Percentiles rank a stretch among this genome's conserved stretches.
Evolutionary conservation across 805 yeast species (phyloP).

Genomic region (Blastobotrys americana): DNA sequence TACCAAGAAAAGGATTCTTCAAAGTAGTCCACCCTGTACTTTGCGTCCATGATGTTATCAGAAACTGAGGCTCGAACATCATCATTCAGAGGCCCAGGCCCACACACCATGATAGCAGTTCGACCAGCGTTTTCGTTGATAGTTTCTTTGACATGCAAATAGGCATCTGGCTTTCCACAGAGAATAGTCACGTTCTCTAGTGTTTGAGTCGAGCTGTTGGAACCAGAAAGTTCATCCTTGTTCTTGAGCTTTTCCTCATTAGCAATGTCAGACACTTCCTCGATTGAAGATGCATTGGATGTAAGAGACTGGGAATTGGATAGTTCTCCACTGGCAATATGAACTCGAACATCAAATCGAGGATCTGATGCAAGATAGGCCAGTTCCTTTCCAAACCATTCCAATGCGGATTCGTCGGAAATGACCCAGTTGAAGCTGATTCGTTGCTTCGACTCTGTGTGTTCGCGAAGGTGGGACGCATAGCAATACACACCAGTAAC

Average conservation of each 20-base stretch:
- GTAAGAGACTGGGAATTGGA: not conserved
- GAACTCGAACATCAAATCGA: slow-evolving; percentile 4
- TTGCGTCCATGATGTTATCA: slow-evolving; percentile 33
- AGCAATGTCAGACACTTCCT: not conserved
- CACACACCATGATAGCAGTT: slow-evolving; percentile 50
- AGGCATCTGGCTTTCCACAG: not conserved
- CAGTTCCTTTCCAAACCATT: slow-evolving; percentile 43
- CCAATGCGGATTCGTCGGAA: slow-evolving; percentile 43
- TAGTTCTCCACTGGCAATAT: not conserved
- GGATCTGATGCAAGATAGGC: slow-evolving; percentile 21
- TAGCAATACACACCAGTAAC: slow-evolving; percentile 46
- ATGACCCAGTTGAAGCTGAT: slow-evolving; percentile 55
- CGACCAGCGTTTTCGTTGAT: not conserved
- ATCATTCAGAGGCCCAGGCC: slow-evolving; percentile 55
- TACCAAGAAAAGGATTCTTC: slow-evolving; percentile 71
- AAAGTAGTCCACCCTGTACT: slow-evolving; percentile 52
- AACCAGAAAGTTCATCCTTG: not conserved
- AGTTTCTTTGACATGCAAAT: not conserved
- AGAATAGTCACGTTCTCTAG: not conserved
- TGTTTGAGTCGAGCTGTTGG: not conserved
- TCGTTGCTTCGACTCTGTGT: slow-evolving; percentile 8
- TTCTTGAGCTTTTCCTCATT: not conserved
- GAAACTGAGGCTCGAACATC: slow-evolving; percentile 44
- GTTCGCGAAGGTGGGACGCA: slow-evolving; percentile 25
- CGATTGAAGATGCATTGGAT: not conserved